A percentile compares a stretch with the other conserved stretches of the same genome.
Evolutionary conservation across 108 stramenopile genomes (phyloP).

Genomic region (Cylindrotheca fusiformis): DNA sequence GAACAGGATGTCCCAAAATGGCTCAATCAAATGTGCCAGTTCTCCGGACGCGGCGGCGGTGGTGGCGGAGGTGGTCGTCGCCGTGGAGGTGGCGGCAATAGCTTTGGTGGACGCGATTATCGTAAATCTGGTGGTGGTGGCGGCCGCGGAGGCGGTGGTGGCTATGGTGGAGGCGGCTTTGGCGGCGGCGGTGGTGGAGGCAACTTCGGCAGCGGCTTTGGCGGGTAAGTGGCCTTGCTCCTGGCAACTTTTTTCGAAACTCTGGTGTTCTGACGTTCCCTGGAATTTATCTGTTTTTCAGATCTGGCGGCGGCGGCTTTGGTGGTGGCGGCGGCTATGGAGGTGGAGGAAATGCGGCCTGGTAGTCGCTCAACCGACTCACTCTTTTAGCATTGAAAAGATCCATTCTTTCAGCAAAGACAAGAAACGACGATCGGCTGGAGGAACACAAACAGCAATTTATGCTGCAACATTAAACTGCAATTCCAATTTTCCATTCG

Average conservation of each 20-base stretch:
- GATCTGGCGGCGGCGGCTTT: conserved; percentile 33
- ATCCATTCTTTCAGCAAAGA: too few species aligned
- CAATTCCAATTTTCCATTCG: too few species aligned
- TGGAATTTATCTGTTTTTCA: too few species aligned
- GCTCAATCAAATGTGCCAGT: conserved; percentile 77
- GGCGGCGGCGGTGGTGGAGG: conserved; percentile 24
- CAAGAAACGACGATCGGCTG: too few species aligned
- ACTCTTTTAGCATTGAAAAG: too few species aligned
- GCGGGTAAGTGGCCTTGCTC: too few species aligned
- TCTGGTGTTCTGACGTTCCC: not conserved
- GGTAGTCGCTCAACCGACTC: conserved; percentile 22
- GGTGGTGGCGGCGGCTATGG: conserved; percentile 48
- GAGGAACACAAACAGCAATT: too few species aligned
- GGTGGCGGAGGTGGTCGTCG: conserved; percentile 47
- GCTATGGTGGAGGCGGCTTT: conserved; percentile 15
- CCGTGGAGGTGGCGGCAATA: conserved; percentile 19
- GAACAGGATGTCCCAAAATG: conserved; percentile 83
- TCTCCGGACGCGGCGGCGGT: conserved; percentile 43
- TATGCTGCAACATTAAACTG: too few species aligned
- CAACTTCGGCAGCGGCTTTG: conserved; percentile 28
- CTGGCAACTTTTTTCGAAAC: too few species aligned
- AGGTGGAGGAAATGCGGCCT: conserved; percentile 49
- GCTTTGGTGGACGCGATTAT: conserved; percentile 42
- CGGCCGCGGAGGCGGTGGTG: conserved; percentile 31
- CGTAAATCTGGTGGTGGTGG: conserved; percentile 53